These are phyloP conservation scores for Lasiodiplodia hormozganensis DNA, from an alignment of 2,329 filamentous ascomycete genomes.

Conservation along the genomic window DNA sequence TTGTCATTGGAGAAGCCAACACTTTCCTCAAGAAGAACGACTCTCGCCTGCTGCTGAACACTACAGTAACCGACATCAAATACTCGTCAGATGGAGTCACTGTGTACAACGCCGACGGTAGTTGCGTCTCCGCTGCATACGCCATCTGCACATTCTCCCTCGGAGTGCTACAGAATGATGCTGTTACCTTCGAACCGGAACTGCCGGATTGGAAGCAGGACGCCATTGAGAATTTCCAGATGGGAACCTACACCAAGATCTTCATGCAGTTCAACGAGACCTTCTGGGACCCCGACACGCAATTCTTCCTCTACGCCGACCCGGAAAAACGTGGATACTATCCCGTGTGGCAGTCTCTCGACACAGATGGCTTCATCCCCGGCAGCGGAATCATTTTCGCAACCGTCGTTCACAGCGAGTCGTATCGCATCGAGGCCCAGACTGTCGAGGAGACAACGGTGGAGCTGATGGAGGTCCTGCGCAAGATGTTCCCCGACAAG, in stretches of 20 bases:
- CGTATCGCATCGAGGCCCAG: slow-evolving; percentile 66
- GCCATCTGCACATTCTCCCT: slow-evolving; percentile 73
- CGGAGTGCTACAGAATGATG: slow-evolving; percentile 70
- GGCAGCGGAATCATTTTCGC: slow-evolving; percentile 71
- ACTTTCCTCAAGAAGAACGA: slow-evolving; percentile 66
- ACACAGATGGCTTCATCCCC: slow-evolving; percentile 63
- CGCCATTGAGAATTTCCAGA: slow-evolving; percentile 69
- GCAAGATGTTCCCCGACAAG: slow-evolving; percentile 66
- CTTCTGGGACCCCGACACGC: slow-evolving; percentile 67
- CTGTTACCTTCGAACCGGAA: slow-evolving; percentile 63
- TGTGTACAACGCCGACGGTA: slow-evolving; percentile 60
- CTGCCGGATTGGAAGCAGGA: slow-evolving; percentile 70
- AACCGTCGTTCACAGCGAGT: slow-evolving; percentile 64
- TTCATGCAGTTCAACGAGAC: slow-evolving; percentile 72
- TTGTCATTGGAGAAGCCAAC: slow-evolving; percentile 63
- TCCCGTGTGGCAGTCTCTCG: slow-evolving; percentile 70
- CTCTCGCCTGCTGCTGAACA: slow-evolving; percentile 63
- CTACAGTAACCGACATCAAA: slow-evolving; percentile 61
- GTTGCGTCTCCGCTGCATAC: slow-evolving; percentile 65
- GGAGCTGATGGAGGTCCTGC: slow-evolving; percentile 64
- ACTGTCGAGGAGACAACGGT: slow-evolving; percentile 63
- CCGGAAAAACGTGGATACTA: slow-evolving; percentile 59
- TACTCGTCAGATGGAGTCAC: slow-evolving; percentile 62
- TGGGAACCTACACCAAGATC: slow-evolving; percentile 77
- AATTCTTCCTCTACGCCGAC: slow-evolving; percentile 62